Evolutionary conservation across 306 rosid genomes (phyloP), one percentile per base, ranked within the genome.

Genomic region (Fagus crenata): DNA sequence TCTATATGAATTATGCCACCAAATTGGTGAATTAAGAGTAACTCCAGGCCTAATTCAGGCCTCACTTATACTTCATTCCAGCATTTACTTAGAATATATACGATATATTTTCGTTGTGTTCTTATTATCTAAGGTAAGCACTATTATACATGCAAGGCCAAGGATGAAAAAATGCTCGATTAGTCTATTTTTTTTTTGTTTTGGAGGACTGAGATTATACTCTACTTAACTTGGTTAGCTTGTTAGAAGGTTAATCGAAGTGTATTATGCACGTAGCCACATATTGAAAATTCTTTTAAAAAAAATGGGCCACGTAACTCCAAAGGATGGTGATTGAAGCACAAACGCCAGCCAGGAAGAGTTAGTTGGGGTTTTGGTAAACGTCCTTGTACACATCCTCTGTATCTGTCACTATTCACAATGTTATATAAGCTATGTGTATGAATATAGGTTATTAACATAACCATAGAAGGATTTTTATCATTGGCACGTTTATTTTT

Each of bases 311-410:
- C 73, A 69, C 4, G 36, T 28, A 4, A n/a, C 28, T 12, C 43
- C 22, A 6, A 36, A 36, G 28, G 22, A 36, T 6, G 12, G n/a
- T 42, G 33, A 22, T 42, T 68, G 36, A 42, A 41, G 51, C n/a
- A 42, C 4, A 40, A 11, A 69, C 7, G 37, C 73, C 55, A 69
- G 54, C 39, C 22, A 41, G 39, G 73, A 54, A 0, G 71, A 43
- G 53, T 43, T 69, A 22, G 55, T 8, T 69, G 55, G 1, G 39
- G 39, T 41, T 42, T 69, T 69, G 73, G 73, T 69, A 69, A 69
- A 69, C 39, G 55, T 69, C 55, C 4, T 65, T 65, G 49, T 65
- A 39, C 49, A 39, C 15, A 0, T 65, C 71, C 11, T 39, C 55
- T 69, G 7, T 11, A 8, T 22, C 73, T 69, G 17, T 69, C 53